Base-by-base conservation (phyloP, 2,329 filamentous ascomycete species). In the Diaporthe australafricana region DNA sequence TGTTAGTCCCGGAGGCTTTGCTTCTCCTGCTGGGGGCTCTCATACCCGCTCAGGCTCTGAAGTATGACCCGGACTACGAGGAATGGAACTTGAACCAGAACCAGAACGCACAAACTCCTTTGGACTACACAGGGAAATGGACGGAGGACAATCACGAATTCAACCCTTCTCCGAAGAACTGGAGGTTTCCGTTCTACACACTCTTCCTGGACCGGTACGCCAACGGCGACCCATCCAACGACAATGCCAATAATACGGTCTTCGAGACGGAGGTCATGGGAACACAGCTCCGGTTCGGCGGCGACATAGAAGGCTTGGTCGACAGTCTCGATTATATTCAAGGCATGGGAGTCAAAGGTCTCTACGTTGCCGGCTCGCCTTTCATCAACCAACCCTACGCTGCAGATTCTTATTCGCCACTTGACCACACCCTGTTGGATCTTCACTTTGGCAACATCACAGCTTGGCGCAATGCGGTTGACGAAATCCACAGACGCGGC, bases 311-410 rank as follows among this genome's bases (percentile, higher is more conserved):
- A 70, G 90, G 90, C 22, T 76, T 92, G 62, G 78, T 87, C 70
- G 87, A 91, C 75, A 89, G 87, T 32, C 81, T 92, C 74, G 90
- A 92, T 77, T 92, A 92, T 77, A 81, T 92, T 47, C 87, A 89
- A 73, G 90, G 89, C 72, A 88, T 91, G 84, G 90, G 89, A n/a
- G 86, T 91, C 77, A 90, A 89, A 74, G 88, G 84, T 5, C 81
- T 92, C 45, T 92, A 92, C 76, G 84, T 92, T 50, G 90, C 89
- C 32, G 90, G 90, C 17, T 89, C 87, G 62, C 84, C 89, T 8
- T 86, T 91, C 75, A 87, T 92, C 79, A 92, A 92, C 76, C 82
- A 86, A 75, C 90, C 90, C 2, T 92, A 90, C 89, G 87, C 85
- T 14, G 83, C 87, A 11, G 90, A 92, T 77, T 86, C 86, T 5